phyloP scores from a whole-genome alignment of 169 alveolate genomes.

The Plasmodium cynomolgi region DNA sequence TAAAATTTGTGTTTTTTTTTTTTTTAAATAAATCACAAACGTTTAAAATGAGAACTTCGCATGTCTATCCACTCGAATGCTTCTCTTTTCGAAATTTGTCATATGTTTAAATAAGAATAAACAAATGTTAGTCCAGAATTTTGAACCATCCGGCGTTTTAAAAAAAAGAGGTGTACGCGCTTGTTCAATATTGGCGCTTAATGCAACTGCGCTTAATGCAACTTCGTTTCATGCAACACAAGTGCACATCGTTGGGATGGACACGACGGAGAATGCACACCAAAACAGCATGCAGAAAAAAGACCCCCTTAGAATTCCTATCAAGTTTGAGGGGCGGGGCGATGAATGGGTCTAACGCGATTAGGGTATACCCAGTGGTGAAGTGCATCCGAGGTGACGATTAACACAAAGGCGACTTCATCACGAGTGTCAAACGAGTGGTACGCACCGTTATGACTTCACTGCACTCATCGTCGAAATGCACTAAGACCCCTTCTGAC shows the following conservation, averaged over 20 bases:
- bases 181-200: not conserved
- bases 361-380: not conserved
- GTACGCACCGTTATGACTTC: not conserved
- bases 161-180: not conserved
- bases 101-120: not conserved
- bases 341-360: not conserved
- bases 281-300: not conserved
- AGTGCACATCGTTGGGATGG: not conserved
- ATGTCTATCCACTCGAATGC: not conserved
- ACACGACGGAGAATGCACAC: not conserved
- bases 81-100: not conserved
- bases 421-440: not conserved
- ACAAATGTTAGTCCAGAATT: not conserved
- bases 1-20: not conserved
- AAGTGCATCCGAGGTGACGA: not conserved
- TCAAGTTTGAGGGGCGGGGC: not conserved
- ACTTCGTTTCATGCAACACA: not conserved
- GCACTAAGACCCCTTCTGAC: not conserved
- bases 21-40: slow-evolving; percentile 1
- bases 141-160: not conserved
- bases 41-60: not conserved
- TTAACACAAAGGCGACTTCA: not conserved
- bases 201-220: not conserved
- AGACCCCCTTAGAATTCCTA: not conserved
- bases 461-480: not conserved